A percentile compares a stretch with the other conserved stretches of the same genome.
These are phyloP conservation scores for Melampsora americana DNA, from an alignment of 1,284 basidiomycete species.

Conservation along the genomic window DNA sequence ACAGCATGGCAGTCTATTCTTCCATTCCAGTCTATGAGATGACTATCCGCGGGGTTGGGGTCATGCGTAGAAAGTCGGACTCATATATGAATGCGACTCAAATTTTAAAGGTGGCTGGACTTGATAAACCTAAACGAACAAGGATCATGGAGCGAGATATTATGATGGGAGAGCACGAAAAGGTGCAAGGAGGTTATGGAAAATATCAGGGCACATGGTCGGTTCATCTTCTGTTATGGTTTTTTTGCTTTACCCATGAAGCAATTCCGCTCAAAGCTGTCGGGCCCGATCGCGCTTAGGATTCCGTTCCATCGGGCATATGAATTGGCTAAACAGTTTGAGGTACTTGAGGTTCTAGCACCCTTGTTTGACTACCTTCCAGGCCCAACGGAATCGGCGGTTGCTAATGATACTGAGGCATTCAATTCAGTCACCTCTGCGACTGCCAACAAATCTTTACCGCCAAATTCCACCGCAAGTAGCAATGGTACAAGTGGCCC, in stretches of 20 bases:
- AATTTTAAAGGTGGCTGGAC: conserved; percentile 96
- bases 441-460: neutral
- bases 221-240: conserved; percentile 47
- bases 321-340: conserved; percentile 84
- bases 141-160: conserved; percentile 99
- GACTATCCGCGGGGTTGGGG: conserved; percentile 85
- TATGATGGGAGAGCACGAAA: conserved; percentile 90
- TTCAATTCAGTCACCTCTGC: conserved; percentile 1
- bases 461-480: neutral
- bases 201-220: conserved; percentile 99
- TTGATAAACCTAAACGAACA: conserved; percentile 91
- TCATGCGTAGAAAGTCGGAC: conserved; percentile 92
- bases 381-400: conserved; percentile 50
- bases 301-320: conserved; percentile 85
- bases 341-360: conserved; percentile 74
- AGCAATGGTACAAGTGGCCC: neutral
- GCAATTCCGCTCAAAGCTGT: no score
- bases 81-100: conserved; percentile 94
- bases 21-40: conserved; percentile 57
- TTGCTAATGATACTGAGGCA: neutral
- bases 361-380: conserved; percentile 90
- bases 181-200: conserved; percentile 98
- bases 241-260: neutral
- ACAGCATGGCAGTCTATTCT: conserved; percentile 54
- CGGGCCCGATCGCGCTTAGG: conserved; percentile 58